Evolutionary conservation across 2,329 filamentous ascomycete species (phyloP).

Genomic region (Diaporthe amygdali): DNA sequence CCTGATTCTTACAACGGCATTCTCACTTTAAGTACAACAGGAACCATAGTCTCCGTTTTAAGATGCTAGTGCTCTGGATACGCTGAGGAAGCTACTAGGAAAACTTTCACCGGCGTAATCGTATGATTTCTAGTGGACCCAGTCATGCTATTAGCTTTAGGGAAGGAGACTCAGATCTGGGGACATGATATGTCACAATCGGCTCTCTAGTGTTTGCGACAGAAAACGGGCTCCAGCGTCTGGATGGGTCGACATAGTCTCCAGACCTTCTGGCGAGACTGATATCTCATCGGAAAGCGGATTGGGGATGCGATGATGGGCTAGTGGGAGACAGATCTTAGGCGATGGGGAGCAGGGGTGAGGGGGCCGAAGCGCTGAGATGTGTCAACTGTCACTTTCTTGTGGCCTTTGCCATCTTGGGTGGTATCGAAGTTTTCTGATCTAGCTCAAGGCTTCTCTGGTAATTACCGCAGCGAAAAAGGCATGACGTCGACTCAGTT

Average conservation of each 20-base stretch:
- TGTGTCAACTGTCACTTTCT: neutral
- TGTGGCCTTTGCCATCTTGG: neutral
- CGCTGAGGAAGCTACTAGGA: neutral
- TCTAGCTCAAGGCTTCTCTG: neutral
- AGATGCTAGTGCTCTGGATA: neutral
- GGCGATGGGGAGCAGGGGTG: neutral
- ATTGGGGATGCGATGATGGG: neutral
- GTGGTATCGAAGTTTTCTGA: neutral
- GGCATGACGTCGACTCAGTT: neutral
- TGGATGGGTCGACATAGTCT: neutral
- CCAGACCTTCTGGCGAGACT: neutral
- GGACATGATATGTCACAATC: neutral
- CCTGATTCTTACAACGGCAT: neutral
- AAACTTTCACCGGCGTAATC: constrained; percentile 10
- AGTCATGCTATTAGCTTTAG: neutral
- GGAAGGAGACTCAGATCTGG: neutral
- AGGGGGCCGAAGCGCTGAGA: neutral
- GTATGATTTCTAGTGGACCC: constrained; percentile 23
- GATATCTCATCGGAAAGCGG: neutral
- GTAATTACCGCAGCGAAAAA: neutral
- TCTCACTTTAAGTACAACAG: neutral
- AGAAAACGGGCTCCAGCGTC: neutral
- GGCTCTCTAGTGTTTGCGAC: neutral
- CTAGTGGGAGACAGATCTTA: neutral
- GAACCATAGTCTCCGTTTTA: neutral